Conservation (phyloP, 306 rosid species). For the Delonix regia region DNA sequence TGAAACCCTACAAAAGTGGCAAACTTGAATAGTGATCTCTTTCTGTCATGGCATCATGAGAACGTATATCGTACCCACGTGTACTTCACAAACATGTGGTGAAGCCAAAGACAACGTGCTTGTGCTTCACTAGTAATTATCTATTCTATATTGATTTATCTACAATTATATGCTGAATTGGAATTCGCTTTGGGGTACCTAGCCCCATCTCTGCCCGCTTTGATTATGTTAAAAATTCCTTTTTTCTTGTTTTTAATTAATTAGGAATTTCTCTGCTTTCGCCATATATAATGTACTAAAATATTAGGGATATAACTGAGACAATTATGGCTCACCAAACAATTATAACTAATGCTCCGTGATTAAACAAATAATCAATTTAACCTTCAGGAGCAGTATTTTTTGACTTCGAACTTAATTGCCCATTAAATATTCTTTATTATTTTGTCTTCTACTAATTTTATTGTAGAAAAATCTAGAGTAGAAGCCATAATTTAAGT, state of each 20-base stretch:
- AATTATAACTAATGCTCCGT: not conserved
- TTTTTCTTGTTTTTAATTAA: not conserved
- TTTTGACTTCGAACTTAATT: not conserved
- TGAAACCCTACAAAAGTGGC: not conserved
- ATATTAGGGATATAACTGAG: not conserved
- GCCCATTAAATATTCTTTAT: not conserved
- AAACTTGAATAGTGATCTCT: not conserved
- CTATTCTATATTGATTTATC: not conserved
- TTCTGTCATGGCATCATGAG: not conserved
- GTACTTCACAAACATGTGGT: constrained; percentile 7
- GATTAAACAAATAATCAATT: not conserved
- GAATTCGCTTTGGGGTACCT: not conserved
- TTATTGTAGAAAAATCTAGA: not conserved
- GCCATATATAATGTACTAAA: not conserved
- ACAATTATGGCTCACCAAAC: constrained; percentile 17
- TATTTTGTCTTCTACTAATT: not conserved
- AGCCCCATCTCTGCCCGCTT: not conserved
- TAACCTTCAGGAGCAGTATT: too few relatives aligned
- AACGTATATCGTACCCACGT: not conserved
- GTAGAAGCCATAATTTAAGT: not conserved
- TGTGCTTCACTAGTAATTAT: not conserved
- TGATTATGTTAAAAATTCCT: not conserved
- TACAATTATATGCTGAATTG: not conserved
- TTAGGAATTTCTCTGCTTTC: not conserved
- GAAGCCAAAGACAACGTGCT: not conserved